Evolutionary conservation across 1,139 yeast species (phyloP), one percentile per base, ranked within the genome.

Genomic region (Geotrichum cucujoidarum): DNA sequence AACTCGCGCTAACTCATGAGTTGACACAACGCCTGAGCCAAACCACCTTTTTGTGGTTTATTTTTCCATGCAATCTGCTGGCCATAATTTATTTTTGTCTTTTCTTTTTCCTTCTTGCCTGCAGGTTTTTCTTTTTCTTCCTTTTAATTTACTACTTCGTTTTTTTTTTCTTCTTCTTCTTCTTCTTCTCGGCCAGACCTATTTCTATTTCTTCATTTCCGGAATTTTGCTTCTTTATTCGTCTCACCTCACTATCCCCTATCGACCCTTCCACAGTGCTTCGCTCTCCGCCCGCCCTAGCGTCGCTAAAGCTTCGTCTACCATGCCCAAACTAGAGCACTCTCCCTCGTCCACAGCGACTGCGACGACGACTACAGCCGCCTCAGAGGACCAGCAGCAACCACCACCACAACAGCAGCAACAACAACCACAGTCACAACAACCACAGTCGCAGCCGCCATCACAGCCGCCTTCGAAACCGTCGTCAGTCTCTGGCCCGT

Each of bases 401-500:
- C 30, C 8, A 30, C 16, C 31, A 25, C 32, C 24, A 10, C 43
- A 27, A 25, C 43, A 13, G 14, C 41, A 20, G 17, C 41, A 21
- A 4, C 37, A 34, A 34, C 17, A 11, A 18, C 37, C 21, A 34
- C 24, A 10, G 11, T 20, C 38, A 20, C 38, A 10, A 13, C 22
- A 7, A 8, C 38, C 27, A 4, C 38, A 10, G 38, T 20, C 38
- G 38, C 18, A 7, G n/a, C 17, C 25, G 8, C 27, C 27, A 14
- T 22, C 30, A 29, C 18, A 29, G 5, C 30, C 7, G 20, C 37
- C 50, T 14, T 37, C 50, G 22, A 50, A 40, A 38, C 39, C 49
- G 6, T 27, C 58, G 4, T 56, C 66, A 3, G 66, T 62, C 46
- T 59, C 71, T 14, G 68, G 69, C 3, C 49, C 67, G 8, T 59